Base-by-base conservation (phyloP, 2,329 filamentous ascomycete genomes). In the Colletotrichum destructivum region DNA sequence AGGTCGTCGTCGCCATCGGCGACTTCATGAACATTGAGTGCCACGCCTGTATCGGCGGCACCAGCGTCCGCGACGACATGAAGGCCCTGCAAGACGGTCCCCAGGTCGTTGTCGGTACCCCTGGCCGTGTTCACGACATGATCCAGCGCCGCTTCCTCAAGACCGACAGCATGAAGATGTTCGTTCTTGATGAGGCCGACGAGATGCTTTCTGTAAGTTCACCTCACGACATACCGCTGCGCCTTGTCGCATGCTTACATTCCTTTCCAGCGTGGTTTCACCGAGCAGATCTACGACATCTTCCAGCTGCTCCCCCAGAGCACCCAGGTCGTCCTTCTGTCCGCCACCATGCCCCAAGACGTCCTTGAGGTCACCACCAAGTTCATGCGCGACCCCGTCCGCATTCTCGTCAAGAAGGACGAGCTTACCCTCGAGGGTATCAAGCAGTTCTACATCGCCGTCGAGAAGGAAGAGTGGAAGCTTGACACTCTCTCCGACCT, bases 381-480 rank as follows among this genome's bases (percentile, higher is more conserved):
- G 89, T 99, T 99, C 91, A 99, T 99, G 96, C 95, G 95, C 80
- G 96, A 99, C 87, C 96, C 96, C 78, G 94, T 99, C 85, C 95
- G 96, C 82, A 98, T 99, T 82, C 90, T 99, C 79, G 96, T 99
- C 87, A 99, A 99, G 93, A 98, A 98, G 91, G 96, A 97, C 82
- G 96, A 99, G 85, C 92, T 99, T 85, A 99, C 96, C 81, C 94
- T 99, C 72, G 96, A 99, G 88, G 96, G 96, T 94, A 97, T 99
- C 83, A 99, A 99, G 91, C 96, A 99, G 86, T 99, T 98, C 89
- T 99, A 98, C 89, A 98, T 99, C 86, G 96, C 96, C 73, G 96
- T 99, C 73, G 96, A 99, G 90, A 98, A 99, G 91, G 96, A 99
- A 85, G 96, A 99, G 83, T 99, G 96, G 96, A 99, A 99, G 89